Evolutionary conservation across 352 stramenopile species (phyloP).

Genomic region (Vaucheria bursata): DNA sequence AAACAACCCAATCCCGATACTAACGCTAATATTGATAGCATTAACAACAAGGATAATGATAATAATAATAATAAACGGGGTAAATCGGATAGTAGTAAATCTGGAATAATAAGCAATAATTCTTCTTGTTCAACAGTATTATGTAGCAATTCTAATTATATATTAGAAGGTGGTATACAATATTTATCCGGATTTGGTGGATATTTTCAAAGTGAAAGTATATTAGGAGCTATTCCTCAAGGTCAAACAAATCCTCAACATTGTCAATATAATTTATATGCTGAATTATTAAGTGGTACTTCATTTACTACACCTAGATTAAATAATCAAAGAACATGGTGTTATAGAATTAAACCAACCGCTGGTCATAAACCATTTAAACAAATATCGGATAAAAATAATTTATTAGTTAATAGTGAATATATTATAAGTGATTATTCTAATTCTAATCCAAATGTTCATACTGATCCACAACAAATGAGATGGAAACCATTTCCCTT

Average conservation of each 20-base stretch:
- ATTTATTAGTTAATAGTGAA: neutral
- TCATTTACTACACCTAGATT: conserved; percentile 83
- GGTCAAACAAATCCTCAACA: conserved; percentile 86
- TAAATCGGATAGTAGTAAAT: too few relatives aligned
- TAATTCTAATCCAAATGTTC: conserved; percentile 73
- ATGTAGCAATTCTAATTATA: too few relatives aligned
- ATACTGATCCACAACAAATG: conserved; percentile 55
- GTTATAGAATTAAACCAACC: conserved; percentile 50
- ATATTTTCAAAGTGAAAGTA: conserved; percentile 80
- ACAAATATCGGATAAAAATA: neutral
- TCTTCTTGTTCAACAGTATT: too few relatives aligned
- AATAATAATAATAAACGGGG: too few relatives aligned
- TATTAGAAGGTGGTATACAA: too few relatives aligned
- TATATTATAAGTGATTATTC: conserved; percentile 55
- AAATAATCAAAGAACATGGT: conserved; percentile 72
- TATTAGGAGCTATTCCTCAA: conserved; percentile 73
- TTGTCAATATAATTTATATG: conserved; percentile 72
- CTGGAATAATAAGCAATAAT: too few relatives aligned
- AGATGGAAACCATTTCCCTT: conserved; percentile 45
- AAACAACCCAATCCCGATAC: too few relatives aligned
- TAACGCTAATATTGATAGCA: too few relatives aligned
- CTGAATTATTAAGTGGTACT: conserved; percentile 88
- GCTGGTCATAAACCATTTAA: too few relatives aligned
- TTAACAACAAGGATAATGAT: too few relatives aligned
- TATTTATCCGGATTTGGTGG: conserved; percentile 84